A percentile compares a stretch with the other conserved stretches of the same genome.
phyloP scores from a whole-genome alignment of 257 asterid genomes.

The Linderniella brevidens region DNA sequence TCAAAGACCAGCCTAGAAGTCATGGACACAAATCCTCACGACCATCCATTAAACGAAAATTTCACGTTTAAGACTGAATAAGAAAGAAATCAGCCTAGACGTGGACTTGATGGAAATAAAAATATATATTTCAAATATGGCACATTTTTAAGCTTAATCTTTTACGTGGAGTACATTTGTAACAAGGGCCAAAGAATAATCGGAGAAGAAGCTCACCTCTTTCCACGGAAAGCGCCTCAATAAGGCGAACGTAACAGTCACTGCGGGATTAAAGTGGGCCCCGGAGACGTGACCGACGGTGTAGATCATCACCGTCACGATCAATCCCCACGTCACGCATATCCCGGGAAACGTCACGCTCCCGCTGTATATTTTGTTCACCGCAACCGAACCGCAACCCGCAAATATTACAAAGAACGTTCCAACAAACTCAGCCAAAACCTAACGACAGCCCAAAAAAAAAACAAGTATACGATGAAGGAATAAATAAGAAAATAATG shows the following conservation, averaged over 20 bases:
- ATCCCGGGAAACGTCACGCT: slow-evolving; percentile 53
- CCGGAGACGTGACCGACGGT: slow-evolving; percentile 68
- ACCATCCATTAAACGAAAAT: no score
- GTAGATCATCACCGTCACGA: slow-evolving; percentile 60
- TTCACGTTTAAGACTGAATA: background rate
- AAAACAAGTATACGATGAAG: background rate
- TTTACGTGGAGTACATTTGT: no score
- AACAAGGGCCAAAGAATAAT: no score
- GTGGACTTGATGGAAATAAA: no score
- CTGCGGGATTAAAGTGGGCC: slow-evolving; percentile 87
- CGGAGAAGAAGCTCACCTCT: slow-evolving; percentile 17
- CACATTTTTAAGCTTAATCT: no score
- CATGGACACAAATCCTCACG: background rate
- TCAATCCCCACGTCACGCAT: slow-evolving; percentile 60
- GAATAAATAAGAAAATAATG: background rate
- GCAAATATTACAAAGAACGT: slow-evolving; percentile 52
- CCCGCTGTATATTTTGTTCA: slow-evolving; percentile 35
- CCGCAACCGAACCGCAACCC: slow-evolving; percentile 62
- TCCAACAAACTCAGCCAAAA: slow-evolving; percentile 49
- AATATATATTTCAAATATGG: no score
- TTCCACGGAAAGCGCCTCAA: slow-evolving; percentile 53
- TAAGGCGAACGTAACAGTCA: slow-evolving; percentile 38
- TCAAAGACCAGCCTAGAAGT: background rate
- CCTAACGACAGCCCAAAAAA: slow-evolving; percentile 14
- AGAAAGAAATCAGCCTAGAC: no score